These are phyloP conservation scores for Sugiyamaella marilandica DNA, from an alignment of 805 yeast genomes.

Conservation along the genomic window DNA sequence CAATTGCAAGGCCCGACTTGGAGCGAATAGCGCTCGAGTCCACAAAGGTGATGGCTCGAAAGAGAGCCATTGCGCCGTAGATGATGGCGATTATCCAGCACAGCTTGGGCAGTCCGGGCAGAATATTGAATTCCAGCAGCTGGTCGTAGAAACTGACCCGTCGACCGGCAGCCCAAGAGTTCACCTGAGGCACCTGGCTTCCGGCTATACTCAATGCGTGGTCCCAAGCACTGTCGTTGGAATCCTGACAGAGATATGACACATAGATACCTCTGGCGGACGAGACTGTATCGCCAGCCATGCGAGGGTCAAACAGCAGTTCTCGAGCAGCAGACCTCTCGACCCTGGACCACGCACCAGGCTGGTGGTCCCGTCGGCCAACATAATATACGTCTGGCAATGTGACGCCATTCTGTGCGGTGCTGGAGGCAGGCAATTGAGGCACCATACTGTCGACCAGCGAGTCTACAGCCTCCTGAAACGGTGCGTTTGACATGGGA, in stretches of 20 bases:
- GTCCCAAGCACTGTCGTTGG: not conserved
- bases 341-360: not conserved
- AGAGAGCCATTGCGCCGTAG: constrained; percentile 32
- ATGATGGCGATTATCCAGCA: constrained; percentile 22
- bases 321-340: constrained; percentile 17
- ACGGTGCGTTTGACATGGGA: not conserved
- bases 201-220: not conserved
- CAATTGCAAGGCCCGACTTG: constrained; percentile 42
- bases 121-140: constrained; percentile 7
- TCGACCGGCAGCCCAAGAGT: not conserved
- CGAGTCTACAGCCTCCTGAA: constrained; percentile 1
- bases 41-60: constrained; percentile 37
- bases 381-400: not conserved
- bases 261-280: not conserved
- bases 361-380: not conserved
- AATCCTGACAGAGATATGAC: not conserved
- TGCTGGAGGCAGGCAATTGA: not conserved
- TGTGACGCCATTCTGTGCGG: constrained; percentile 17
- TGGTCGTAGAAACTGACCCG: not conserved
- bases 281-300: not conserved
- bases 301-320: not conserved
- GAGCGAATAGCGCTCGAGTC: constrained; percentile 44
- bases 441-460: not conserved
- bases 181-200: not conserved
- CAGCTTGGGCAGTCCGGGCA: constrained; percentile 21